Conservation (phyloP, 75 land plant species). For the Picea glauca region DNA sequence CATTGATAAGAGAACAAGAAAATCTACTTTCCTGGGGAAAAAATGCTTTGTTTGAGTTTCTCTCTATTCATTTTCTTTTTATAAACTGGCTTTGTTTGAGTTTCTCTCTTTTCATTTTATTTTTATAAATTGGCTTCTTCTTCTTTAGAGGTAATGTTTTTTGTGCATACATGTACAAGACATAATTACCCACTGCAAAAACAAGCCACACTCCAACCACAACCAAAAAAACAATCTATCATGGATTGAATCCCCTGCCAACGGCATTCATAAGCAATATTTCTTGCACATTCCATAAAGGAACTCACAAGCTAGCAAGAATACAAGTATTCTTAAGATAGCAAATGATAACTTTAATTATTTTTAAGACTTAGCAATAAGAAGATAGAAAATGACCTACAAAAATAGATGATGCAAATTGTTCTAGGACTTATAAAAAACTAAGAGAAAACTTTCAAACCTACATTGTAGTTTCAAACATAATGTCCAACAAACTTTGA, state of each 20-base stretch:
- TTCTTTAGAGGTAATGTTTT: constrained; percentile 80
- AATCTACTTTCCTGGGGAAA: constrained; percentile 86
- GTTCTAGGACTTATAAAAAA: no score
- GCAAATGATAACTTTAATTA: no score
- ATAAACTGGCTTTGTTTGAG: constrained; percentile 44
- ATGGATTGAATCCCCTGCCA: constrained; percentile 76
- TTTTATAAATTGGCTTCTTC: constrained; percentile 44
- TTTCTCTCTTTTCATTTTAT: no score
- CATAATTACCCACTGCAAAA: constrained; percentile 78
- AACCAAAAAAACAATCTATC: constrained; percentile 75
- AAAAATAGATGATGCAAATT: no score
- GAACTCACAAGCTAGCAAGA: neutral
- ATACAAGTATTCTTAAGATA: neutral
- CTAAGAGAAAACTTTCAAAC: no score
- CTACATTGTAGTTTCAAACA: no score
- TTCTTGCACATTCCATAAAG: constrained; percentile 7
- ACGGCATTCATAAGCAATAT: neutral
- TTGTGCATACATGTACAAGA: constrained; percentile 81
- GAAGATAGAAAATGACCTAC: no score
- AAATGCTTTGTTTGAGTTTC: constrained; percentile 87
- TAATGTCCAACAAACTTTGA: no score
- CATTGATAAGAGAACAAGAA: neutral
- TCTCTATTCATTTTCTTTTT: constrained; percentile 98
- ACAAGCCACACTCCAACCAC: constrained; percentile 58
- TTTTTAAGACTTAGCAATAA: no score